Conservation (phyloP, 2,329 filamentous ascomycete genomes). For the Colletotrichum sidae region DNA sequence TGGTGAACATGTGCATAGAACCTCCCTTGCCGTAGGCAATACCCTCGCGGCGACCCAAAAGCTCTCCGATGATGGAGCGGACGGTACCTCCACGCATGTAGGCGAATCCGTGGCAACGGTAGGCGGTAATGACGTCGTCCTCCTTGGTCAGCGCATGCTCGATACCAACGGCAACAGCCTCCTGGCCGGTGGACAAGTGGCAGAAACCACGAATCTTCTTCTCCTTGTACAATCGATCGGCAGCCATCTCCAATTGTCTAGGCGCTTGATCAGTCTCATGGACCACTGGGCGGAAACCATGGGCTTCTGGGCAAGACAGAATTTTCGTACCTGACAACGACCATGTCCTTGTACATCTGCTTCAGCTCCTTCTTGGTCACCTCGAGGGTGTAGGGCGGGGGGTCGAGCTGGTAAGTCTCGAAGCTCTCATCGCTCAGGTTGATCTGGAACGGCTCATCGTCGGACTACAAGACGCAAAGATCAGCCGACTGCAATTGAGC, state of each 20-base stretch:
- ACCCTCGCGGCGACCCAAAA: constrained; percentile 93
- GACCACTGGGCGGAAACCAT: background rate
- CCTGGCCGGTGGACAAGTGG: constrained; percentile 96
- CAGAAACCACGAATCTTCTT: constrained; percentile 99
- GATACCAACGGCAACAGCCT: constrained; percentile 96
- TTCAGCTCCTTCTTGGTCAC: constrained; percentile 98
- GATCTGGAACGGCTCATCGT: constrained; percentile 93
- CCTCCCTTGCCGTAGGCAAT: constrained; percentile 99
- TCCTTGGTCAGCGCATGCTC: constrained; percentile 93
- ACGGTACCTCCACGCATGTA: constrained; percentile 94
- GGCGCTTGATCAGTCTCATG: constrained; percentile 32
- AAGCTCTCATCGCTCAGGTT: constrained; percentile 98
- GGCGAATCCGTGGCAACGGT: constrained; percentile 98
- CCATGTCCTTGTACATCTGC: constrained; percentile 99
- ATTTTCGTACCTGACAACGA: constrained; percentile 81
- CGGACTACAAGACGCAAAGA: constrained; percentile 69
- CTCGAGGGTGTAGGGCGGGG: constrained; percentile 90
- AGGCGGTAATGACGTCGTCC: constrained; percentile 97
- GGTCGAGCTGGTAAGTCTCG: constrained; percentile 99
- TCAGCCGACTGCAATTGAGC: constrained; percentile 22
- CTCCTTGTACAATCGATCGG: constrained; percentile 99
- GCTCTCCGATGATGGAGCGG: constrained; percentile 94
- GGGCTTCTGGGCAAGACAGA: background rate
- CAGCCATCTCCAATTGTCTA: constrained; percentile 99
- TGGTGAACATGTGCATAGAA: constrained; percentile 99